phyloP scores from a whole-genome alignment of 352 stramenopile species.

The Phytophthora uliginosa region DNA sequence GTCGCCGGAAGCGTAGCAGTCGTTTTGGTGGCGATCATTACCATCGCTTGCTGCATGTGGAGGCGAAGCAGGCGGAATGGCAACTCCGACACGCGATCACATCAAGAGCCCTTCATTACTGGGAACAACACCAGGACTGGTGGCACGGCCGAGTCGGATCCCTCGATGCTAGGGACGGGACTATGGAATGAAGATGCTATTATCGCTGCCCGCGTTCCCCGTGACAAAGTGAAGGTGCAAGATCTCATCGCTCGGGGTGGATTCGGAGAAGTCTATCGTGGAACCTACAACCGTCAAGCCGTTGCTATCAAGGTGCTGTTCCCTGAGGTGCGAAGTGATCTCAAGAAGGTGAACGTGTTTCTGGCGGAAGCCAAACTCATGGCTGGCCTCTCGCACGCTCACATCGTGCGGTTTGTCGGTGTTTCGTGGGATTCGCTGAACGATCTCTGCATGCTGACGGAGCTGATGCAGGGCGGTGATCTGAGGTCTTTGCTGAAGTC shows the following conservation, averaged over 20 bases:
- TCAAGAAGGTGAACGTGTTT: neutral
- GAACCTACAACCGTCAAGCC: neutral
- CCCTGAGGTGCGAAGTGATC: neutral
- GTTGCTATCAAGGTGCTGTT: neutral
- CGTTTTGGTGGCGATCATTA: neutral
- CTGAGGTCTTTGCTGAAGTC: neutral
- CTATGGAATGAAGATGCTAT: constrained; percentile 11
- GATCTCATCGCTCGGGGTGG: constrained; percentile 26
- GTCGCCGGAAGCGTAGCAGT: neutral
- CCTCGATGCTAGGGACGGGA: neutral
- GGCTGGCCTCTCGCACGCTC: neutral
- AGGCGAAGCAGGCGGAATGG: neutral
- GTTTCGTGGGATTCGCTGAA: neutral
- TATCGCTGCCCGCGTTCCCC: neutral
- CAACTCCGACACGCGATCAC: neutral
- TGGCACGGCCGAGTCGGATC: neutral
- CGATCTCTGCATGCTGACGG: neutral
- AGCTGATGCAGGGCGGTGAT: neutral
- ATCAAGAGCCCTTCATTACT: neutral
- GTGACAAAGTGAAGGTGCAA: constrained; percentile 3
- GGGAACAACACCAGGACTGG: neutral
- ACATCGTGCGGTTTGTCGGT: neutral
- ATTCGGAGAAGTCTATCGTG: neutral
- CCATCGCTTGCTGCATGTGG: neutral
- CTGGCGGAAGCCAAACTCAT: neutral